Percentiles rank a stretch among this genome's conserved stretches.
Conservation (phyloP, 306 rosid genomes). For the Sesbania bispinosa region DNA sequence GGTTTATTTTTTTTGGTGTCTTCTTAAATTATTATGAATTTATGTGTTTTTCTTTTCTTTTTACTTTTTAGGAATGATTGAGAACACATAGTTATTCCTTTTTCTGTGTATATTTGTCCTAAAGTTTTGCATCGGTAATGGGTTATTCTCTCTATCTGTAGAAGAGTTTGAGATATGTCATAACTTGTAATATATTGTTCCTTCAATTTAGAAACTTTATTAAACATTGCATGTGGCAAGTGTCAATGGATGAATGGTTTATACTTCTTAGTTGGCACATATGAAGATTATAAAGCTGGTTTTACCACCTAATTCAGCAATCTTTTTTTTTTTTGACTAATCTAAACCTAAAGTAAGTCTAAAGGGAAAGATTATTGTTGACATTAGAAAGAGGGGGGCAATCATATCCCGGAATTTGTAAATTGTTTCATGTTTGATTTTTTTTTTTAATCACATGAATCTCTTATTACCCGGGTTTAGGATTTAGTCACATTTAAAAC, state of each 20-base stretch:
- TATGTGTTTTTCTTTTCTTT: not conserved
- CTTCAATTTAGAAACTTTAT: not conserved
- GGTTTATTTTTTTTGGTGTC: not conserved
- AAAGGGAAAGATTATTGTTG: slow-evolving; percentile 35
- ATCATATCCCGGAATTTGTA: slow-evolving; percentile 23
- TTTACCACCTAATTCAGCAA: slow-evolving; percentile 34
- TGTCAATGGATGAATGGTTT: slow-evolving; percentile 26
- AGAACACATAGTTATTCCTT: not conserved
- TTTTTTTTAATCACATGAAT: not conserved
- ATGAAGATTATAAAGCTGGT: slow-evolving; percentile 18
- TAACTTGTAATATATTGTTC: slow-evolving; percentile 20
- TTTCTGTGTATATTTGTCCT: slow-evolving; percentile 11
- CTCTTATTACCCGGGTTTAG: too few species aligned
- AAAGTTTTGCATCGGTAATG: slow-evolving; percentile 24
- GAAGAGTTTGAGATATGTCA: slow-evolving; percentile 30
- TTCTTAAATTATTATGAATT: slow-evolving; percentile 16
- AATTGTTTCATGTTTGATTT: not conserved
- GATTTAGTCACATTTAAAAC: not conserved
- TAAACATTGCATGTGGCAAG: not conserved
- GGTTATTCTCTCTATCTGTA: slow-evolving; percentile 27
- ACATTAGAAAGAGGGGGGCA: slow-evolving; percentile 24
- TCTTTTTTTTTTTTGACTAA: slow-evolving; percentile 31
- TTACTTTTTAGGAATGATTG: not conserved
- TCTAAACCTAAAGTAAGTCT: slow-evolving; percentile 21
- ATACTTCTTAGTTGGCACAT: slow-evolving; percentile 14